Evolutionary conservation across 345 rosid genomes (phyloP).

Genomic region (Populus deltoides): DNA sequence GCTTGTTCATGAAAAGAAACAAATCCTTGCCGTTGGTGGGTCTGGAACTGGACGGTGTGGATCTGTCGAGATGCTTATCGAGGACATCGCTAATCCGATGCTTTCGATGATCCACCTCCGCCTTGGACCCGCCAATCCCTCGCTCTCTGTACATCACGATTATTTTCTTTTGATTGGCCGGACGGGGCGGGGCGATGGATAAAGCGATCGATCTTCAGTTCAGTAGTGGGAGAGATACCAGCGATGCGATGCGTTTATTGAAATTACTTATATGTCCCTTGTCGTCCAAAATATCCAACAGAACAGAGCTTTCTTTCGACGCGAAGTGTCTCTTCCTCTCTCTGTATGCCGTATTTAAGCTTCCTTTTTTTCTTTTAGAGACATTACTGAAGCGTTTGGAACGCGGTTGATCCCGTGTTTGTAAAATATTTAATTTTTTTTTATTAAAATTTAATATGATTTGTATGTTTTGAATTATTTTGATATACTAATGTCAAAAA

Average conservation of each 20-base stretch:
- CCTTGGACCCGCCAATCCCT: constrained; percentile 54
- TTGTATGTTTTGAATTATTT: no score
- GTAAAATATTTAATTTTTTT: no score
- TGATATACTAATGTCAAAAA: no score
- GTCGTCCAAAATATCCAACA: not conserved
- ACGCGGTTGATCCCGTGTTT: no score
- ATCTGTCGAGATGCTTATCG: constrained; percentile 67
- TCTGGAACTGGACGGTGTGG: constrained; percentile 78
- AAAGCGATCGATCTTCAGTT: not conserved
- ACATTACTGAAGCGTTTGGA: no score
- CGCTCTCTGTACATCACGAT: constrained; percentile 49
- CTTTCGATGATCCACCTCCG: constrained; percentile 79
- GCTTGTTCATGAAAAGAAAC: constrained; percentile 52
- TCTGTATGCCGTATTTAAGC: no score
- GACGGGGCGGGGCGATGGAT: not conserved
- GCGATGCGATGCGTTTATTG: not conserved
- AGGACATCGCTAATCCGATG: constrained; percentile 72
- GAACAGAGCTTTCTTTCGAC: not conserved
- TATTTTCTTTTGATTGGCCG: not conserved
- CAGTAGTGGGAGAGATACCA: not conserved
- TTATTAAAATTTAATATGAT: no score
- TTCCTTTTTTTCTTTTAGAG: no score
- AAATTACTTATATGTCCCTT: not conserved
- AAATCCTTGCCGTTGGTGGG: constrained; percentile 58
- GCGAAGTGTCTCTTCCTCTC: no score